These are phyloP conservation scores for Quaeritorhiza haematococci DNA, from an alignment of 371 early-diverging fungal genomes.

Conservation along the genomic window DNA sequence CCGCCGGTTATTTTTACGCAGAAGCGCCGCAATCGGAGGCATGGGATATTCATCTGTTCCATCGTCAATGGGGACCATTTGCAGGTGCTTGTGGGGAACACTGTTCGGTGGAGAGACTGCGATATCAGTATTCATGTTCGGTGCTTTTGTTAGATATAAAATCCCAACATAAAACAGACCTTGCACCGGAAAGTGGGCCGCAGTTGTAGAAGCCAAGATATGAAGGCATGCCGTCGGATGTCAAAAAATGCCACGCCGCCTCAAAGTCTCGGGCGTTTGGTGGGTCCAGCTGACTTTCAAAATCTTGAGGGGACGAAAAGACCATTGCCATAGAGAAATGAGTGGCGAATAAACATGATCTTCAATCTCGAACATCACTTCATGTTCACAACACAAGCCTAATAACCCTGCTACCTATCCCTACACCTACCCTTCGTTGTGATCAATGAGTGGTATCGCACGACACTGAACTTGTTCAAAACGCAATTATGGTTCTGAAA, in stretches of 20 bases:
- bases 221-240: constrained; percentile 27
- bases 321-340: not conserved
- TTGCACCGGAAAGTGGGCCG: constrained; percentile 64
- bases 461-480: constrained; percentile 71
- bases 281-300: constrained; percentile 56
- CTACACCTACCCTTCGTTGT: constrained; percentile 67
- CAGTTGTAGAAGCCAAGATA: constrained; percentile 70
- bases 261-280: constrained; percentile 54
- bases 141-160: too few relatives aligned
- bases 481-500: constrained; percentile 48
- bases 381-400: not conserved
- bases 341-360: not conserved
- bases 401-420: too few relatives aligned
- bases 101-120: constrained; percentile 11
- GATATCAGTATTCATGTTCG: too few relatives aligned
- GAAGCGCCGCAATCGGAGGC: constrained; percentile 48
- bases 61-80: constrained; percentile 53
- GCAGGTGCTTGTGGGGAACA: constrained; percentile 64
- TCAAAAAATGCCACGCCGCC: constrained; percentile 48
- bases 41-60: constrained; percentile 18
- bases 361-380: not conserved
- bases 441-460: constrained; percentile 62
- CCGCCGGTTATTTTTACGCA: constrained; percentile 35
- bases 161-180: constrained; percentile 27
- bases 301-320: constrained; percentile 42